Evolutionary conservation across 352 stramenopile genomes (phyloP), one percentile per base, ranked within the genome.

Genomic region (Phytophthora aleatoria): DNA sequence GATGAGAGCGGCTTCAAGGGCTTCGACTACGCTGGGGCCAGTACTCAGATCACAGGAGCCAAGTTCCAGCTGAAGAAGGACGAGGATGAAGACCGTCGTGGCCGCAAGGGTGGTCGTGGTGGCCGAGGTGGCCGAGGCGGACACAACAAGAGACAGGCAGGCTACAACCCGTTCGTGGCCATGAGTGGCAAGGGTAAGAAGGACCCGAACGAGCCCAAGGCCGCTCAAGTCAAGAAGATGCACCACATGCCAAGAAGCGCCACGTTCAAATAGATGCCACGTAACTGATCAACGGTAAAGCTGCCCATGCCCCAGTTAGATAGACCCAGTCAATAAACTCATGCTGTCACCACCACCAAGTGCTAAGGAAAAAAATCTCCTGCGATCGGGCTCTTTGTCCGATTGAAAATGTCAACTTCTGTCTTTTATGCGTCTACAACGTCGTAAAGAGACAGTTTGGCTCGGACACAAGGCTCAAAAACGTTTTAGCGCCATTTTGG

Each of bases 171-270:
- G 48, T 94, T 94, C 47, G 73, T 89, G 42, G 83, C 69, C 8
- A 78, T 90, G 38, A 71, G 78, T 33, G 74, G 72, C 45, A 79
- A 75, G 9, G 74, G 31, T 35, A 75, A 64, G 36, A 66, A 63
- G 44, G 38, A 63, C 27, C 30, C 50, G 28, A 64, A 61, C 16
- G 75, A 76, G 67, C 69, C 58, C 24, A 45, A 72, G 36, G 73
- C 57, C 33, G 74, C 38, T 42, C 78, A 78, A n/a, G 67, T 79
- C 41, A 94, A 93, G 72, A 91, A 89, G 67, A 82, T 85, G 73
- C 83, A 93, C 61, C 85, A 94, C 71, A 90, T 91, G 76, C 84
- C 87, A 12, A 81, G 85, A 64, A 95, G 85, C 60, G 83, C 87
- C 59, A 95, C 85, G 28, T 94, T 92, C 68, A 77, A 80, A 79